Conservation (phyloP, 768 basidiomycete species). For the Russula brevipes region DNA sequence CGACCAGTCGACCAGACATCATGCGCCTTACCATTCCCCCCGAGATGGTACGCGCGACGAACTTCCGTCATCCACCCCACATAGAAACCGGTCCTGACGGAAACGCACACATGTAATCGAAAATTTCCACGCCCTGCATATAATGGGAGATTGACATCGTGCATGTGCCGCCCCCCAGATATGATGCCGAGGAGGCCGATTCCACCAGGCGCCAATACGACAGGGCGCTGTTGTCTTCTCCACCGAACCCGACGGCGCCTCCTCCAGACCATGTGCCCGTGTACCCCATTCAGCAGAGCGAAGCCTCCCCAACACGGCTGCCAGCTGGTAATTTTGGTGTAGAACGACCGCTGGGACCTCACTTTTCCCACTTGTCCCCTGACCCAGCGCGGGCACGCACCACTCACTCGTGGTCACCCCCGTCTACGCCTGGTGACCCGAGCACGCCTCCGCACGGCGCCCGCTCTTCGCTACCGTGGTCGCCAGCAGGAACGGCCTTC, state of each 20-base stretch:
- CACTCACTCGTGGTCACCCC: slow-evolving; percentile 19
- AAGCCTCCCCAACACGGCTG: background rate
- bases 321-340: background rate
- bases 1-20: slow-evolving; percentile 66
- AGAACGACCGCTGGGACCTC: slow-evolving; percentile 3
- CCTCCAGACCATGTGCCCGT: slow-evolving; percentile 12
- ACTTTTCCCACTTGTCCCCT: slow-evolving; percentile 3
- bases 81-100: slow-evolving; percentile 70
- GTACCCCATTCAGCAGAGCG: slow-evolving; percentile 16
- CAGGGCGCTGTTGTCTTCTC: slow-evolving; percentile 12
- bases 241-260: slow-evolving; percentile 2
- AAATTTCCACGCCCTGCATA: slow-evolving; percentile 1
- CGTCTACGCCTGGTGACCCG: slow-evolving; percentile 7
- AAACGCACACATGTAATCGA: slow-evolving; percentile 55
- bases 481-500: background rate
- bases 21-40: slow-evolving; percentile 67
- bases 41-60: slow-evolving; percentile 71
- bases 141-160: background rate
- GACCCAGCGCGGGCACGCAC: slow-evolving; percentile 2
- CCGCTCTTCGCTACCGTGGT: slow-evolving; percentile 6
- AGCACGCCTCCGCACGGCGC: slow-evolving; percentile 1
- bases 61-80: slow-evolving; percentile 80
- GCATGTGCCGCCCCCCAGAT: slow-evolving; percentile 20
- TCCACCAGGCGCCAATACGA: slow-evolving; percentile 23
- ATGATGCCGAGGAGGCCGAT: slow-evolving; percentile 26